A percentile compares a stretch with the other conserved stretches of the same genome.
Evolutionary conservation across 768 basidiomycete genomes (phyloP).

Genomic region (Mycena sanguinolenta): DNA sequence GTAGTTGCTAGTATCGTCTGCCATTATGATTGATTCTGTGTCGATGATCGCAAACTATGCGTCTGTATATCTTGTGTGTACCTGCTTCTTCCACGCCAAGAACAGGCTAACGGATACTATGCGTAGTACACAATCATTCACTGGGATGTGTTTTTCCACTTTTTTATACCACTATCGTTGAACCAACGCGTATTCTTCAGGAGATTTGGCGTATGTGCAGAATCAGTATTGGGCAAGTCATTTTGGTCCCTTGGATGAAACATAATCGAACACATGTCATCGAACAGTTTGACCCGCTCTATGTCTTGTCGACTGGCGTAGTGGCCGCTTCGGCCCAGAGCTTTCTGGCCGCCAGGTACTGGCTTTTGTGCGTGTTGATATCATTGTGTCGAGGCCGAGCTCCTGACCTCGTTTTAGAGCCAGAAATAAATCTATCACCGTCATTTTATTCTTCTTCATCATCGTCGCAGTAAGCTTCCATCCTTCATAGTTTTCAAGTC

Average conservation of each 20-base stretch:
- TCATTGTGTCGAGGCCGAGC: neutral
- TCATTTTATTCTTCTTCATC: constrained; percentile 12
- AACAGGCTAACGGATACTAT: constrained; percentile 11
- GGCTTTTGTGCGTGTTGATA: constrained; percentile 8
- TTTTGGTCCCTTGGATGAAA: constrained; percentile 11
- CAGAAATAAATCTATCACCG: constrained; percentile 12
- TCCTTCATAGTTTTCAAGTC: constrained; percentile 11
- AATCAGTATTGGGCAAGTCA: constrained; percentile 24
- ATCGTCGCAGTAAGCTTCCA: constrained; percentile 9
- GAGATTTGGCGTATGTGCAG: too few relatives aligned
- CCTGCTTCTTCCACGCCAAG: constrained; percentile 13
- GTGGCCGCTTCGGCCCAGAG: constrained; percentile 16
- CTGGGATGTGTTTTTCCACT: constrained; percentile 20
- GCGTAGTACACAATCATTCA: constrained; percentile 25
- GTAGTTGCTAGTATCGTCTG: constrained; percentile 23
- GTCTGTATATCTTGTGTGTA: constrained; percentile 28
- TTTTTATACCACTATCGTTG: constrained; percentile 7
- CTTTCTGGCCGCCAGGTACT: constrained; percentile 10
- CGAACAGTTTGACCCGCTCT: constrained; percentile 13
- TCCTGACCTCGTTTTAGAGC: too few relatives aligned
- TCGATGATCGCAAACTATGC: constrained; percentile 22
- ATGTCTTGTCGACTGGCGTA: constrained; percentile 17
- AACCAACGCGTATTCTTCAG: constrained; percentile 10
- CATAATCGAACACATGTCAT: constrained; percentile 6
- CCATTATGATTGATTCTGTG: constrained; percentile 19